Base-by-base conservation (phyloP, 306 rosid genomes). In the Quercus glauca region DNA sequence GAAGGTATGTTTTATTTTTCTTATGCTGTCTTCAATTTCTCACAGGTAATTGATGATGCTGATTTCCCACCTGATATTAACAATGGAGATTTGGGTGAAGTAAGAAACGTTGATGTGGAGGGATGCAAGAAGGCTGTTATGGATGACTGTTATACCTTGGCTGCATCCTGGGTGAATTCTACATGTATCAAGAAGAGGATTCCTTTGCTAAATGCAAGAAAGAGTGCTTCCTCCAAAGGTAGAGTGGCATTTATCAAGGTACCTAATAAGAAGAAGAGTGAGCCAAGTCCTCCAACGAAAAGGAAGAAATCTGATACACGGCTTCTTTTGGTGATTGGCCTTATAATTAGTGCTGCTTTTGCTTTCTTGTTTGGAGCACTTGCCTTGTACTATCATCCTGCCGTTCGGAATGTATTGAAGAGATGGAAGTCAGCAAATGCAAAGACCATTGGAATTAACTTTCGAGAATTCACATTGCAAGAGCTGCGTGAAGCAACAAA, bases 391-490 rank as follows among this genome's bases (percentile, higher is more conserved):
- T 79, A 76, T 74, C 87, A 76, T 60, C 87, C 87, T 5, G 67
- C 76, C 20, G 3, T 76, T 71, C 73, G 14, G 17, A 72, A 65
- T 25, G 37, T 80, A 21, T 21, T 33, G 73, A 76, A 78, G 52
- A 76, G 58, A 65, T 65, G 10, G 21, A 76, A 25, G 83, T 55
- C 11, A 41, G 1, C 14, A 37, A 1, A 6, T 55, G 71, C 81
- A 79, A 79, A 23, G 0, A 61, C 75, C 17, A 83, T 83, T 20
- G 83, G 87, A 72, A 79, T 83, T 73, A 83, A 83, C 78, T 83
- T 83, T 65, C 80, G 81, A 33, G 78, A 83, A 52, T 83, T 83
- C 78, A 79, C 83, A 28, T 83, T 75, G 37, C 81, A 83, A 72
- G 84, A 79, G 76, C 81, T 83, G 67, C 81, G 49, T 79, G 78